These are phyloP conservation scores for Gillenia trifoliata DNA, from an alignment of 306 rosid genomes.

Conservation along the genomic window DNA sequence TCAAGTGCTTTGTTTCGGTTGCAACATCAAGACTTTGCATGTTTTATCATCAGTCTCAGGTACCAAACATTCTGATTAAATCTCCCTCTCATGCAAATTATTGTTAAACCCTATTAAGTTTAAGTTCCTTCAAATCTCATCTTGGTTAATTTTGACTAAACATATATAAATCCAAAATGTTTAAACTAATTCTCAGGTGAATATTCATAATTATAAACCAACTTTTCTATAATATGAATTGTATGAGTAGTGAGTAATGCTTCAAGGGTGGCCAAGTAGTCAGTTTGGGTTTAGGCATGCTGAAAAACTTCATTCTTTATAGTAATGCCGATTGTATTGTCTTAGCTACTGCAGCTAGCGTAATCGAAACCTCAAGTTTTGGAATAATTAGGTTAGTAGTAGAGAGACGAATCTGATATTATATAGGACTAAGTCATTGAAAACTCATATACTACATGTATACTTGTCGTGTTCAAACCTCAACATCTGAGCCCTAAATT, in stretches of 20 bases:
- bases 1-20: conserved; percentile 46
- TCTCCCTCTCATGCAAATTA: conserved; percentile 68
- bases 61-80: conserved; percentile 98
- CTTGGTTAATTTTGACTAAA: conserved; percentile 17
- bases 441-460: neutral
- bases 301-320: too few species aligned
- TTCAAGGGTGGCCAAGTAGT: too few species aligned
- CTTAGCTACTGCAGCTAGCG: too few species aligned
- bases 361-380: too few species aligned
- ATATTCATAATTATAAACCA: too few species aligned
- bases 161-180: conserved; percentile 14
- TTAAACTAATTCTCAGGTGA: neutral
- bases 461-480: too few species aligned
- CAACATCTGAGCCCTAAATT: too few species aligned
- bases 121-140: conserved; percentile 61
- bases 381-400: too few species aligned
- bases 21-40: conserved; percentile 70
- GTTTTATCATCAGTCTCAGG: conserved; percentile 31
- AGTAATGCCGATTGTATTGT: too few species aligned
- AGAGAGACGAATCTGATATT: too few species aligned
- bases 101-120: conserved; percentile 31
- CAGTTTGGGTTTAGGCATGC: too few species aligned
- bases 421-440: too few species aligned
- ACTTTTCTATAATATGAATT: neutral
- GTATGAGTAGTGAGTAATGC: neutral